These are phyloP conservation scores for Fusarium nisikadoi DNA, from an alignment of 2,329 filamentous ascomycete species.

Conservation along the genomic window DNA sequence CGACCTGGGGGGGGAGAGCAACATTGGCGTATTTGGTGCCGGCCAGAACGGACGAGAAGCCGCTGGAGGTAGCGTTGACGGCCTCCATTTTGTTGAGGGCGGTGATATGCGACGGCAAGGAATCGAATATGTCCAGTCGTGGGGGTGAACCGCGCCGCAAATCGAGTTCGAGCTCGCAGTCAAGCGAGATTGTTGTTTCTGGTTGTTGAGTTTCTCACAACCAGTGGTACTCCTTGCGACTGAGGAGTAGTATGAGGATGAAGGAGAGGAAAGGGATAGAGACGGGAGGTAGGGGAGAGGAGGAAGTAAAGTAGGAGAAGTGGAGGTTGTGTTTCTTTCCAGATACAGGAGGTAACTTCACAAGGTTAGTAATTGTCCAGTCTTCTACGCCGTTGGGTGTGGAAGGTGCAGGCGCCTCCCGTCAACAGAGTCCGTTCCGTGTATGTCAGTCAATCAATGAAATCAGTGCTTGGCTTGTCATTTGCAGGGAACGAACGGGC, in stretches of 20 bases:
- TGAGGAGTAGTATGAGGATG: background rate
- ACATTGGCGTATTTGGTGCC: constrained; percentile 64
- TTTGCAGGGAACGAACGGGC: constrained; percentile 13
- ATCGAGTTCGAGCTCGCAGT: constrained; percentile 17
- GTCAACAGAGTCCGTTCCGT: background rate
- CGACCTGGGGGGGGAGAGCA: constrained; percentile 65
- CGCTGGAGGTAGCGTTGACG: constrained; percentile 72
- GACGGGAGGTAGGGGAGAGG: constrained; percentile 3
- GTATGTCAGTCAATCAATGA: constrained; percentile 8
- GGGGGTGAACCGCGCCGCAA: constrained; percentile 17
- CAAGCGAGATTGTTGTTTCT: constrained; percentile 6
- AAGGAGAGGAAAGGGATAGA: constrained; percentile 4
- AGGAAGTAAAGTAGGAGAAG: constrained; percentile 23
- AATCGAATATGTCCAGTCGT: constrained; percentile 4
- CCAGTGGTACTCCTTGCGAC: constrained; percentile 32
- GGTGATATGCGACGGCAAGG: constrained; percentile 5
- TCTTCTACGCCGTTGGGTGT: constrained; percentile 6
- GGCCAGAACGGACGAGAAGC: constrained; percentile 73
- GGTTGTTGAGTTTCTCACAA: constrained; percentile 21
- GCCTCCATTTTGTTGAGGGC: constrained; percentile 58
- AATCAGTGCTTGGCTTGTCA: background rate
- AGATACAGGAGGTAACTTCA: constrained; percentile 10
- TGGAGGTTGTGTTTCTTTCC: constrained; percentile 29
- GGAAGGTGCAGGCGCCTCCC: constrained; percentile 16
- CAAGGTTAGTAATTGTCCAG: constrained; percentile 34